Conservation (phyloP, 129 eudicot species). For the Escallonia herrerae region DNA sequence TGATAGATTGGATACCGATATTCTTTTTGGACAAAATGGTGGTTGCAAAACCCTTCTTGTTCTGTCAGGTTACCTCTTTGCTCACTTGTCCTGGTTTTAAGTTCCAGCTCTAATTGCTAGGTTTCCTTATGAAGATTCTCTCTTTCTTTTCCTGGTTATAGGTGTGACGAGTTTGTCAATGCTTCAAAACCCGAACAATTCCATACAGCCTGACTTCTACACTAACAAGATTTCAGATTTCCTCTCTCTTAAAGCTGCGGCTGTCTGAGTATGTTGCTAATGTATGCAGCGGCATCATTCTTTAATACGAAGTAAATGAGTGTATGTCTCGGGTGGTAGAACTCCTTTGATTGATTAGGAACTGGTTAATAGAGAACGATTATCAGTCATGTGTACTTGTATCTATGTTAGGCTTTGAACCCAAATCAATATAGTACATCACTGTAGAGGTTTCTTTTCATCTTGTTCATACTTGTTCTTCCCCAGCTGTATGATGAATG, state of each 20-base stretch:
- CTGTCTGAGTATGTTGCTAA: constrained; percentile 33
- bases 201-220: constrained; percentile 94
- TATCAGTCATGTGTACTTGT: no score
- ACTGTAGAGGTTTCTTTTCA: no score
- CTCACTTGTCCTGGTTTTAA: not conserved
- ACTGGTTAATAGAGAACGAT: no score
- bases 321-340: no score
- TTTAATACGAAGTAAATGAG: no score
- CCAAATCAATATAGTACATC: no score
- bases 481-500: no score
- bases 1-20: constrained; percentile 96
- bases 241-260: constrained; percentile 66
- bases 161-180: constrained; percentile 82
- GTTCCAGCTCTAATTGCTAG: not conserved
- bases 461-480: no score
- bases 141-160: constrained; percentile 1
- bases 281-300: no score
- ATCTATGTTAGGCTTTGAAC: no score
- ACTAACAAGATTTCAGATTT: constrained; percentile 94
- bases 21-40: constrained; percentile 95
- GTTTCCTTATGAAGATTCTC: no score
- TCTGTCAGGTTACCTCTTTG: constrained; percentile 58
- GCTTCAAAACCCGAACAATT: constrained; percentile 81
- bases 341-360: no score
- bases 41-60: constrained; percentile 99